phyloP scores from a whole-genome alignment of 2,329 filamentous ascomycete genomes.

The Botrytis byssoidea region DNA sequence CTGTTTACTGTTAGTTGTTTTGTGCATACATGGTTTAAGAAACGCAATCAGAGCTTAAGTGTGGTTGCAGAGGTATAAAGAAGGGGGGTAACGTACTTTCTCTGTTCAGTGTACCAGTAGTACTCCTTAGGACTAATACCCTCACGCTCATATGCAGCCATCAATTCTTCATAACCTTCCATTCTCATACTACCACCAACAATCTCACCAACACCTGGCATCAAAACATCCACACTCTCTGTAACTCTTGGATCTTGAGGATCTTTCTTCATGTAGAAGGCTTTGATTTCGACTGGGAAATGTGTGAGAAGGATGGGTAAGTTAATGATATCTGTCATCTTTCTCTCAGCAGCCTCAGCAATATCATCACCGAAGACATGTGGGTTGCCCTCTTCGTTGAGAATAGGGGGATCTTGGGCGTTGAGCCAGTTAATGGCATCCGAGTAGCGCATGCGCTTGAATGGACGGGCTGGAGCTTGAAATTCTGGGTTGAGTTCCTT shows the following conservation, averaged over 20 bases:
- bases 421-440: constrained; percentile 94
- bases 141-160: constrained; percentile 83
- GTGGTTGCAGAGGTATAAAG: neutral
- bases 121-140: constrained; percentile 82
- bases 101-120: constrained; percentile 96
- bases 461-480: constrained; percentile 75
- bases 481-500: constrained; percentile 91
- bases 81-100: constrained; percentile 64
- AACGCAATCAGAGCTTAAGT: too few relatives aligned
- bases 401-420: constrained; percentile 75
- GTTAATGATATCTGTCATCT: constrained; percentile 97
- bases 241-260: constrained; percentile 76
- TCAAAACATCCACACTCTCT: constrained; percentile 79
- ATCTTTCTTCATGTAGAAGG: constrained; percentile 98
- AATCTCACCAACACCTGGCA: constrained; percentile 97
- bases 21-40: neutral
- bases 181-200: constrained; percentile 97
- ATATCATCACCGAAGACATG: constrained; percentile 97
- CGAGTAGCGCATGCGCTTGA: constrained; percentile 90
- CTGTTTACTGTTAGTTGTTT: constrained; percentile 43
- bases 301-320: constrained; percentile 93
- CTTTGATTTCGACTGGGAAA: constrained; percentile 96
- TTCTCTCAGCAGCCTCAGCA: constrained; percentile 92
- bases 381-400: constrained; percentile 86
- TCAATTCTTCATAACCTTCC: constrained; percentile 83